These are phyloP conservation scores for Malbranchea cinnamomea DNA, from an alignment of 2,329 filamentous ascomycete genomes.

Conservation along the genomic window DNA sequence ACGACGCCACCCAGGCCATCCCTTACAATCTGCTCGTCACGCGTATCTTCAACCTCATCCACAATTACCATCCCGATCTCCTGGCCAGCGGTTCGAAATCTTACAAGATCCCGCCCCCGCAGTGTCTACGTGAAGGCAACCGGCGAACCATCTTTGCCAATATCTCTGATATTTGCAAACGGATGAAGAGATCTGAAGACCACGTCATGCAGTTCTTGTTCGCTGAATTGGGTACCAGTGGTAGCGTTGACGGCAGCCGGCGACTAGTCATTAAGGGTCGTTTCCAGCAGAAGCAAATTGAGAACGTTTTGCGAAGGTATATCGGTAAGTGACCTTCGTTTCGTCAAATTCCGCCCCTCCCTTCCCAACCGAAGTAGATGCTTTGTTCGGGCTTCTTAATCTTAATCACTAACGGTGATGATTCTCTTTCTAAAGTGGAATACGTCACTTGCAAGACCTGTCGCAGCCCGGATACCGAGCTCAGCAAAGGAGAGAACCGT, in stretches of 20 bases:
- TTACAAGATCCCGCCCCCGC: slow-evolving; percentile 98
- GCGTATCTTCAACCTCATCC: slow-evolving; percentile 88
- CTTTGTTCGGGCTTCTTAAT: neutral
- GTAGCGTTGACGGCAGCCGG: slow-evolving; percentile 83
- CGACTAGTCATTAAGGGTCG: slow-evolving; percentile 97
- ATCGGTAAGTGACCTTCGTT: slow-evolving; percentile 49
- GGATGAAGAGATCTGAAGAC: slow-evolving; percentile 98
- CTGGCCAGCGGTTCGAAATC: slow-evolving; percentile 76
- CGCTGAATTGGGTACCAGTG: slow-evolving; percentile 92
- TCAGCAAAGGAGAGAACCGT: slow-evolving; percentile 98
- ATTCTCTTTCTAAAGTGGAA: slow-evolving; percentile 46
- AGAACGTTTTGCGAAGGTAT: slow-evolving; percentile 90
- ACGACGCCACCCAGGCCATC: slow-evolving; percentile 64
- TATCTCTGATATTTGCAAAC: slow-evolving; percentile 95
- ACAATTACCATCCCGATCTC: slow-evolving; percentile 94
- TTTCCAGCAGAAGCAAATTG: slow-evolving; percentile 99
- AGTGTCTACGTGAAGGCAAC: slow-evolving; percentile 99
- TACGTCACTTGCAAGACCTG: slow-evolving; percentile 99
- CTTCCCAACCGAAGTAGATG: neutral
- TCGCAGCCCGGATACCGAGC: slow-evolving; percentile 81
- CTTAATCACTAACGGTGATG: slow-evolving; percentile 6
- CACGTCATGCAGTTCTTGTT: slow-evolving; percentile 96
- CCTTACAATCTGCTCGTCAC: slow-evolving; percentile 72
- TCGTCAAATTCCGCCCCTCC: neutral
- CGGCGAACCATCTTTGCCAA: slow-evolving; percentile 99